Conservation (phyloP, 1,284 basidiomycete genomes). For the Fomitopsis schrenkii region DNA sequence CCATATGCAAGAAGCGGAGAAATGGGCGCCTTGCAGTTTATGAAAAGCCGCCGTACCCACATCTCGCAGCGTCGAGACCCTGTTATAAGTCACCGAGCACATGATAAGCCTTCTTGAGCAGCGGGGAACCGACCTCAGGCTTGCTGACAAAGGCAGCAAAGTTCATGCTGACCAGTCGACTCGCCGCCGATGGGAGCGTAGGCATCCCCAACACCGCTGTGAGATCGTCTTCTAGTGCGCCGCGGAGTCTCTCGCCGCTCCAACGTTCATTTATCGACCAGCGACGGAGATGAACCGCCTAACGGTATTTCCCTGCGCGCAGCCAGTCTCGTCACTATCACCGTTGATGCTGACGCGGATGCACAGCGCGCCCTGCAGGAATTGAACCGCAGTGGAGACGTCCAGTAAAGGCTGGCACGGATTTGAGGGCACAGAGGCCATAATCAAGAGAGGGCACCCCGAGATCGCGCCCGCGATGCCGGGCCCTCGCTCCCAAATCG, state of each 20-base stretch:
- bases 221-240: background rate
- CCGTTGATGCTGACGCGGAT: background rate
- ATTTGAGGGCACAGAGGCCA: background rate
- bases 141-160: background rate
- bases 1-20: background rate
- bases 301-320: background rate
- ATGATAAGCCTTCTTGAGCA: background rate
- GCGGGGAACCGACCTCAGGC: background rate
- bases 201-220: background rate
- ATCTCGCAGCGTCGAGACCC: background rate
- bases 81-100: background rate
- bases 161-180: background rate
- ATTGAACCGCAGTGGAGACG: background rate
- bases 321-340: background rate
- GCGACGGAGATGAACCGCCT: background rate
- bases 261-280: background rate
- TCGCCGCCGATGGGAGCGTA: background rate
- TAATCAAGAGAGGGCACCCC: background rate
- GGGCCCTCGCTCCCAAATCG: background rate
- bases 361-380: background rate
- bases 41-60: background rate
- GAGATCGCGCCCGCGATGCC: background rate
- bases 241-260: background rate
- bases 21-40: background rate
- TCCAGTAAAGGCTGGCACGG: background rate